Evolutionary conservation across 1,284 basidiomycete species (phyloP).

Genomic region (Ceratobasidium sp.): DNA sequence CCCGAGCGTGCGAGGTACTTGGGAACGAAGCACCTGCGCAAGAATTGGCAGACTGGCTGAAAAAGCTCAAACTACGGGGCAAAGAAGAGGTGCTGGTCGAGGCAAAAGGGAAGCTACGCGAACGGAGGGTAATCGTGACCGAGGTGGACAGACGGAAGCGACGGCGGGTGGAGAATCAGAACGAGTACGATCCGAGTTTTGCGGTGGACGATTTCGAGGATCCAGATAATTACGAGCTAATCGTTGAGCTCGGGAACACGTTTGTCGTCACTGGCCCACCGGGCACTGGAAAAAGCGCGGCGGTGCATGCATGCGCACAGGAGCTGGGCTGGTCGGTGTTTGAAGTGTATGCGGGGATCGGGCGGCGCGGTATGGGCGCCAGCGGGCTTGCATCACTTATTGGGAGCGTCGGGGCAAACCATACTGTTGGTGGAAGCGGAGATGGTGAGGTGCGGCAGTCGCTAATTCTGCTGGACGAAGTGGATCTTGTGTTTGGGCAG

Average conservation of each 20-base stretch:
- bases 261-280: slow-evolving; percentile 86
- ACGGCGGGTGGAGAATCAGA: slow-evolving; percentile 50
- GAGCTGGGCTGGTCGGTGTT: slow-evolving; percentile 97
- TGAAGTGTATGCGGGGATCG: slow-evolving; percentile 97
- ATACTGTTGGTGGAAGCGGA: slow-evolving; percentile 67
- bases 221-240: slow-evolving; percentile 61
- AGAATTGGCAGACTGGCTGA: slow-evolving; percentile 87
- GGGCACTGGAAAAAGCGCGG: slow-evolving; percentile 92
- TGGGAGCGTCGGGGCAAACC: slow-evolving; percentile 94
- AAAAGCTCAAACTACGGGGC: slow-evolving; percentile 71
- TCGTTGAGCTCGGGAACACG: slow-evolving; percentile 72
- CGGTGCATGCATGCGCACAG: slow-evolving; percentile 92
- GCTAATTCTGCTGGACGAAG: slow-evolving; percentile 95
- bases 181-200: slow-evolving; percentile 53
- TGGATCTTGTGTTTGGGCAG: slow-evolving; percentile 91
- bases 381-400: slow-evolving; percentile 81
- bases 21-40: slow-evolving; percentile 81
- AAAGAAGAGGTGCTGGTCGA: slow-evolving; percentile 46
- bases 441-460: slow-evolving; percentile 73
- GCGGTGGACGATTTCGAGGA: slow-evolving; percentile 54
- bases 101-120: slow-evolving; percentile 36
- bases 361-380: slow-evolving; percentile 78
- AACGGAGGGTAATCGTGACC: slow-evolving; percentile 52
- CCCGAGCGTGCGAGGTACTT: slow-evolving; percentile 77
- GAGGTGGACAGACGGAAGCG: slow-evolving; percentile 51